Evolutionary conservation across 2,329 filamentous ascomycete genomes (phyloP), one percentile per base, ranked within the genome.

Genomic region (Emergomyces africanus): DNA sequence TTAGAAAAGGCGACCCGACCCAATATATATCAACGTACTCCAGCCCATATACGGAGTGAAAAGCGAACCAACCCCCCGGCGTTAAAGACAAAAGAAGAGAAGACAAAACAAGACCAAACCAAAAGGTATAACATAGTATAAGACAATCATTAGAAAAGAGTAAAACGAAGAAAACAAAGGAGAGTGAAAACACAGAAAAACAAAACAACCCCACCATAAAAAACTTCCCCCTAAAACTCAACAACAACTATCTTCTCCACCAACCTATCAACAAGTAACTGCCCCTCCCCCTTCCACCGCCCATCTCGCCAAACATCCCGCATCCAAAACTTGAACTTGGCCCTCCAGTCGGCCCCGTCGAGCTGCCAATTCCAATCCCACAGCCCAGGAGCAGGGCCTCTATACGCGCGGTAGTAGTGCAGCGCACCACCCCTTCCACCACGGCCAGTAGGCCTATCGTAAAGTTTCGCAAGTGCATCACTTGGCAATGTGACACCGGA

Each of bases 251-350:
- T 64, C 37, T 62, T 66, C 59, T 75, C 75, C 28, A 76, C 71
- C 48, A 74, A 54, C 68, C 68, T 72, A 63, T 78, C 71, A 2
- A 71, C 68, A 25, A 75, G 59, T 42, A 62, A 66, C 62, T 78
- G 75, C 8, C 70, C 69, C 57, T 76, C 75, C 55, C 69, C 65
- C 56, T 69, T 75, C 75, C 74, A 77, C 59, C 65, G 65, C n/a
- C 65, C 75, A 63, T 68, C 69, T n/a, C 60, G 54, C 71, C 72
- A 77, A 30, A 73, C 66, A 61, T 73, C 71, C 50, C 67, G 61
- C 28, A 69, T 41, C 72, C 72, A 72, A 64, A 72, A 72, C 57
- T 61, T 62, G 69, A 67, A 70, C 28, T 64, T 59, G 42, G 63
- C 66, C 33, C 61, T 55, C 61, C 61, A 61, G 41, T 64, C 54